These are phyloP conservation scores for Penicillium sp. DNA, from an alignment of 2,329 filamentous ascomycete genomes.

Conservation along the genomic window DNA sequence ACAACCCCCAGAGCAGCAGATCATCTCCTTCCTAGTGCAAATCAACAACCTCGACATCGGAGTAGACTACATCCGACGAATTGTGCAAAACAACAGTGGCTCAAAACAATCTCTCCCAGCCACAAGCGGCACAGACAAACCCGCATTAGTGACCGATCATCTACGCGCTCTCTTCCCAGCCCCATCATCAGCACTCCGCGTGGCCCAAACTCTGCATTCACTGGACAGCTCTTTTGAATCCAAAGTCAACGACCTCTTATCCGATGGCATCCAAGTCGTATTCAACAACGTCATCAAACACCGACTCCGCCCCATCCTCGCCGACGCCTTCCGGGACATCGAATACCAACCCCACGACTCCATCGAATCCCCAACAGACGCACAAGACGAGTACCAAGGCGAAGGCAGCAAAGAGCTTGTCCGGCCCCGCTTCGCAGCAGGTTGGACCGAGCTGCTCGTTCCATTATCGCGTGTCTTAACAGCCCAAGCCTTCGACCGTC, in stretches of 20 bases:
- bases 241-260: constrained; percentile 76
- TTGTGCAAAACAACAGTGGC: constrained; percentile 65
- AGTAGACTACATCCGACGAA: constrained; percentile 83
- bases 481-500: constrained; percentile 64
- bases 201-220: constrained; percentile 61
- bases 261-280: constrained; percentile 77
- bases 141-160: constrained; percentile 23
- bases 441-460: constrained; percentile 79
- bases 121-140: neutral
- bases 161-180: constrained; percentile 72
- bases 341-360: constrained; percentile 68
- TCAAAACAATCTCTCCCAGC: constrained; percentile 21
- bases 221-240: constrained; percentile 67
- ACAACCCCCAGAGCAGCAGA: constrained; percentile 78
- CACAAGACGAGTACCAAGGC: constrained; percentile 35
- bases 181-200: constrained; percentile 65
- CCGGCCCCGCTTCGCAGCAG: constrained; percentile 70
- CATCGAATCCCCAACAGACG: constrained; percentile 12
- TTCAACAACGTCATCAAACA: constrained; percentile 83
- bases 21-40: constrained; percentile 82
- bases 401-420: constrained; percentile 60
- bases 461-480: constrained; percentile 84
- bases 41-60: constrained; percentile 95
- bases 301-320: constrained; percentile 75
- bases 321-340: constrained; percentile 84